phyloP scores from a whole-genome alignment of 306 rosid genomes.

The Begonia loranthoides region DNA sequence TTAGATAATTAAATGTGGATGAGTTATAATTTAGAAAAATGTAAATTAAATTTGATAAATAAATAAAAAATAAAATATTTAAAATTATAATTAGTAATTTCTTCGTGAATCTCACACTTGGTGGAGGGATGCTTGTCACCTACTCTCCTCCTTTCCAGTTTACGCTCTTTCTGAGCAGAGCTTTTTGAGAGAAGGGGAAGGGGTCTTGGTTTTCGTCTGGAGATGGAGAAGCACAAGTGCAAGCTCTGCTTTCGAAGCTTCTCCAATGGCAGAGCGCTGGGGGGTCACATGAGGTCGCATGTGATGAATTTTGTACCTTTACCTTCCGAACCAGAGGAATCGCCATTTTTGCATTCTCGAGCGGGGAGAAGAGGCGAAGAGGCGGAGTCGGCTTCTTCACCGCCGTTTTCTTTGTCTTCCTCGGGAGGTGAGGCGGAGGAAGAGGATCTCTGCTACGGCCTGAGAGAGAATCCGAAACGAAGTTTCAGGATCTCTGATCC shows the following conservation, averaged over 20 bases:
- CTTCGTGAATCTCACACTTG: constrained; percentile 34
- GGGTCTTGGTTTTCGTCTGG: constrained; percentile 9
- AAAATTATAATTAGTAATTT: no score
- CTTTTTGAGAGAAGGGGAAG: constrained; percentile 1
- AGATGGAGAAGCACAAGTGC: constrained; percentile 80
- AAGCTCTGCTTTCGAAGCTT: constrained; percentile 58
- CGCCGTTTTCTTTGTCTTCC: constrained; percentile 19
- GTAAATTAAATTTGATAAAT: no score
- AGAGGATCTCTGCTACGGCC: constrained; percentile 23
- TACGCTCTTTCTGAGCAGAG: constrained; percentile 20
- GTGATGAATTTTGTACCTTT: constrained; percentile 62
- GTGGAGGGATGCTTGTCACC: constrained; percentile 77
- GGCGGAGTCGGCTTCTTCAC: constrained; percentile 37
- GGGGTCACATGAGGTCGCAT: constrained; percentile 99
- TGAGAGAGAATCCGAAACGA: constrained; percentile 65
- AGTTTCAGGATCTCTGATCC: constrained; percentile 56
- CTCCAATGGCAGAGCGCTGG: constrained; percentile 85
- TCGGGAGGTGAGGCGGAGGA: constrained; percentile 26
- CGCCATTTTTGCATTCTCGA: constrained; percentile 1
- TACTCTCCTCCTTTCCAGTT: constrained; percentile 49
- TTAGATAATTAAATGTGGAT: no score
- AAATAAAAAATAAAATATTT: no score
- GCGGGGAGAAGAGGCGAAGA: constrained; percentile 29
- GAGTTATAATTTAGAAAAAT: no score
- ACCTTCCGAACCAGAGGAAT: constrained; percentile 18